phyloP scores from a whole-genome alignment of 129 eudicot genomes.

The Lactuca sativa region DNA sequence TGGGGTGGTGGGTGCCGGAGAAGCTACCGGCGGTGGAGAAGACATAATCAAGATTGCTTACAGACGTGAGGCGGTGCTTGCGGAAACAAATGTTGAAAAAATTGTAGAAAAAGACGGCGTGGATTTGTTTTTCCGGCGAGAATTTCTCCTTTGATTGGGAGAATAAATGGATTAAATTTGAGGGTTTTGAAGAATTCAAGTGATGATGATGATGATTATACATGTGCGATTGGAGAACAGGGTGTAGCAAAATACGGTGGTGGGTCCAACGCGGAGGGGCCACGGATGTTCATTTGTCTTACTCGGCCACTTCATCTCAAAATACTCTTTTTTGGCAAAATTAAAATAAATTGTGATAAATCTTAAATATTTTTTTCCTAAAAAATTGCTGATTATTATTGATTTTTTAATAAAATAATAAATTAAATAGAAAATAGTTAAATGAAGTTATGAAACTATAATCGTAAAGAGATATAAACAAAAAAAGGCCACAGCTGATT shows the following conservation, averaged over 20 bases:
- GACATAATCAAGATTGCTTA: slow-evolving; percentile 15
- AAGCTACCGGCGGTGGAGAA: slow-evolving; percentile 32
- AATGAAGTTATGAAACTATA: no score
- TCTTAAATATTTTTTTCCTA: neutral
- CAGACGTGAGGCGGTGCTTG: neutral
- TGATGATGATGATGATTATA: neutral
- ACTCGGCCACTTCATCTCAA: slow-evolving; percentile 3
- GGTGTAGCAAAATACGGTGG: slow-evolving; percentile 18
- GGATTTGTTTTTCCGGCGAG: slow-evolving; percentile 18
- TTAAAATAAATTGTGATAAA: neutral
- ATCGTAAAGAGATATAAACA: no score
- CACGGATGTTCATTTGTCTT: slow-evolving; percentile 25
- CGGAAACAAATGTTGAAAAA: neutral
- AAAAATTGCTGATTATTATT: no score
- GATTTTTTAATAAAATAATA: no score
- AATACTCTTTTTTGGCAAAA: neutral
- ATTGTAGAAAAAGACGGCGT: slow-evolving; percentile 11
- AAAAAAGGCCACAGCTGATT: no score
- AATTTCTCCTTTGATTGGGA: slow-evolving; percentile 24
- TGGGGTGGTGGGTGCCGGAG: slow-evolving; percentile 27
- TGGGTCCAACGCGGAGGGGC: slow-evolving; percentile 30
- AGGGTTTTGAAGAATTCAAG: neutral
- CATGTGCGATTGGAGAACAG: slow-evolving; percentile 16
- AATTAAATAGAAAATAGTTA: no score
- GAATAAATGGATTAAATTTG: neutral